phyloP scores from a whole-genome alignment of 441 rosid genomes.

The Adansonia rubrostipa region DNA sequence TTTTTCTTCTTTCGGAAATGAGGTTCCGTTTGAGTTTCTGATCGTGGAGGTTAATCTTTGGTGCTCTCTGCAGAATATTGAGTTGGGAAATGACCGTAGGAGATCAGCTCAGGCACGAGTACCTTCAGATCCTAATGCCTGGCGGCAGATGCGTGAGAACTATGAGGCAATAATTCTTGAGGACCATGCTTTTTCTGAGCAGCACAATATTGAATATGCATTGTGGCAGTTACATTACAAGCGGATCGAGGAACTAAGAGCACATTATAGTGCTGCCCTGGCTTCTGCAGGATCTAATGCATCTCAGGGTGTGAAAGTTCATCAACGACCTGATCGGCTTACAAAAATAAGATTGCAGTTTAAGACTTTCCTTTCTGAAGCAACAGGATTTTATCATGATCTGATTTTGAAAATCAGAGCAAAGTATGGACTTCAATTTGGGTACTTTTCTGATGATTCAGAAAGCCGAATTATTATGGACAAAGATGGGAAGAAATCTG shows the following conservation, averaged over 20 bases:
- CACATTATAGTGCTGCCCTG: conserved; percentile 60
- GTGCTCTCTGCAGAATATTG: conserved; percentile 55
- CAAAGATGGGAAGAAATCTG: conserved; percentile 72
- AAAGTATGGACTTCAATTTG: conserved; percentile 92
- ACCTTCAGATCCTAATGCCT: conserved; percentile 77
- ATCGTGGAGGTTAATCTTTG: conserved; percentile 1
- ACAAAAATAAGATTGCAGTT: conserved; percentile 73
- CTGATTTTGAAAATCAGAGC: conserved; percentile 75
- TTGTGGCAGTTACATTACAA: conserved; percentile 93
- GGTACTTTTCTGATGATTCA: conserved; percentile 75
- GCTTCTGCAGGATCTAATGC: conserved; percentile 50
- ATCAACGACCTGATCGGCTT: conserved; percentile 61
- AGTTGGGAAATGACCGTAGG: conserved; percentile 72
- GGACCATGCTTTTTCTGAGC: conserved; percentile 89
- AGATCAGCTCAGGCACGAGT: conserved; percentile 74
- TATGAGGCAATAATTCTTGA: conserved; percentile 90
- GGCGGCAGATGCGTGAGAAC: conserved; percentile 97
- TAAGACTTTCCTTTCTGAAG: conserved; percentile 88
- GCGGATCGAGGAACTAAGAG: conserved; percentile 79
- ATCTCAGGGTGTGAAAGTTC: conserved; percentile 59
- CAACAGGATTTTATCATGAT: conserved; percentile 94
- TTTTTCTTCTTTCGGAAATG: conserved; percentile 15
- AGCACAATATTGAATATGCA: conserved; percentile 71
- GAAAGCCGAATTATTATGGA: conserved; percentile 55
- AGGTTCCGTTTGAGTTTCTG: not conserved